These are phyloP conservation scores for Prinsepia uniflora DNA, from an alignment of 306 rosid genomes.

Conservation along the genomic window DNA sequence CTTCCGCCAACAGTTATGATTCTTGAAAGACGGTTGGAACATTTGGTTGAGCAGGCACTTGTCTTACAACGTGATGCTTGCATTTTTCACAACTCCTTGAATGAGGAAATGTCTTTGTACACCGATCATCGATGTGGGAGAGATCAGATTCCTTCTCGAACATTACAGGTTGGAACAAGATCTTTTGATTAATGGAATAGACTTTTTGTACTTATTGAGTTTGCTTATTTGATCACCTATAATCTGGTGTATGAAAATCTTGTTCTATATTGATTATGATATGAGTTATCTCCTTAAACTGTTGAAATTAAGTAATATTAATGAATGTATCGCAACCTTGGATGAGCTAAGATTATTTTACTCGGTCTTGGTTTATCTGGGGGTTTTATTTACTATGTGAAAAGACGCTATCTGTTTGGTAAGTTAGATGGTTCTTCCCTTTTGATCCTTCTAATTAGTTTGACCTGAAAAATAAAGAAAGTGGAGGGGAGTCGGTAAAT, in stretches of 20 bases:
- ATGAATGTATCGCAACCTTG: background rate
- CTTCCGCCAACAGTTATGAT: slow-evolving; percentile 87
- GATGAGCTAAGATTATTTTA: background rate
- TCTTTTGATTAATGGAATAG: slow-evolving; percentile 13
- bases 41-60: slow-evolving; percentile 91
- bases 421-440: background rate
- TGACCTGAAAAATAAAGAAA: background rate
- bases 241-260: background rate
- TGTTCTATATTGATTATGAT: slow-evolving; percentile 1
- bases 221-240: slow-evolving; percentile 2
- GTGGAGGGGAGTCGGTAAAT: background rate
- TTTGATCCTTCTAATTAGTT: background rate
- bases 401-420: background rate
- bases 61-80: slow-evolving; percentile 87
- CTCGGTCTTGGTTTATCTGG: background rate
- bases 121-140: slow-evolving; percentile 89
- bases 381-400: background rate
- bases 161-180: slow-evolving; percentile 68
- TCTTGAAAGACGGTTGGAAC: slow-evolving; percentile 93
- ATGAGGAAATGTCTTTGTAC: slow-evolving; percentile 85
- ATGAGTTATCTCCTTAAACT: background rate
- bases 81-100: slow-evolving; percentile 77
- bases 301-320: background rate
- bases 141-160: slow-evolving; percentile 83
- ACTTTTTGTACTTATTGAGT: slow-evolving; percentile 9